Percentiles rank a stretch among this genome's conserved stretches.
Evolutionary conservation across 1,284 basidiomycete species (phyloP).

Genomic region (Apiotrichum mycotoxinovorans): DNA sequence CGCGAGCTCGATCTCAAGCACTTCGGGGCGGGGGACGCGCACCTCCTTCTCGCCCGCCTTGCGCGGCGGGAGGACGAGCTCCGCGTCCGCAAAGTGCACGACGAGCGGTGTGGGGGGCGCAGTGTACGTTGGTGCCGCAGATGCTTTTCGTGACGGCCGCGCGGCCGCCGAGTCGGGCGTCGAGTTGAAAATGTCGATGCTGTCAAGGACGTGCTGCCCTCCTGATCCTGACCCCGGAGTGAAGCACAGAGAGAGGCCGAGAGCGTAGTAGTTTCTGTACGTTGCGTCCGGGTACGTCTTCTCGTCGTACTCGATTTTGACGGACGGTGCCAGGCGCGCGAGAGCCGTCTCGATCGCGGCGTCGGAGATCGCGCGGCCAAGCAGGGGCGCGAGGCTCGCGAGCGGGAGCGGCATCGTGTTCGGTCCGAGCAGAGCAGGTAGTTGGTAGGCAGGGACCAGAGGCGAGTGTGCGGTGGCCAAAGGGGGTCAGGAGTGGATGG

Average conservation of each 20-base stretch:
- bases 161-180: slow-evolving; percentile 9
- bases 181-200: slow-evolving; percentile 74
- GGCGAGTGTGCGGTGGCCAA: neutral
- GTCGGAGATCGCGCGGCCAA: slow-evolving; percentile 14
- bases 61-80: slow-evolving; percentile 41
- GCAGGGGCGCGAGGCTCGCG: slow-evolving; percentile 10
- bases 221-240: slow-evolving; percentile 56
- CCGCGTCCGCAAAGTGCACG: slow-evolving; percentile 55
- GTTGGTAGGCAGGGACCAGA: too few relatives aligned
- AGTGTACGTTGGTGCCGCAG: slow-evolving; percentile 11
- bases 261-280: slow-evolving; percentile 74
- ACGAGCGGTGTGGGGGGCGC: slow-evolving; percentile 55
- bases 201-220: slow-evolving; percentile 58
- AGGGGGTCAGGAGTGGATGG: neutral
- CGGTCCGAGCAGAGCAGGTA: too few relatives aligned
- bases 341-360: slow-evolving; percentile 13
- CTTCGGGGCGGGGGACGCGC: slow-evolving; percentile 40
- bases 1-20: slow-evolving; percentile 54
- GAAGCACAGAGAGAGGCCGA: slow-evolving; percentile 70
- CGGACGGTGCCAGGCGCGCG: slow-evolving; percentile 4
- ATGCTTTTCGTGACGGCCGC: neutral
- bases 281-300: slow-evolving; percentile 75
- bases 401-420: slow-evolving; percentile 11
- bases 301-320: slow-evolving; percentile 56
- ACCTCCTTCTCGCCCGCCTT: slow-evolving; percentile 17